phyloP scores from a whole-genome alignment of 129 eudicot genomes.

The Flaveria robusta region DNA sequence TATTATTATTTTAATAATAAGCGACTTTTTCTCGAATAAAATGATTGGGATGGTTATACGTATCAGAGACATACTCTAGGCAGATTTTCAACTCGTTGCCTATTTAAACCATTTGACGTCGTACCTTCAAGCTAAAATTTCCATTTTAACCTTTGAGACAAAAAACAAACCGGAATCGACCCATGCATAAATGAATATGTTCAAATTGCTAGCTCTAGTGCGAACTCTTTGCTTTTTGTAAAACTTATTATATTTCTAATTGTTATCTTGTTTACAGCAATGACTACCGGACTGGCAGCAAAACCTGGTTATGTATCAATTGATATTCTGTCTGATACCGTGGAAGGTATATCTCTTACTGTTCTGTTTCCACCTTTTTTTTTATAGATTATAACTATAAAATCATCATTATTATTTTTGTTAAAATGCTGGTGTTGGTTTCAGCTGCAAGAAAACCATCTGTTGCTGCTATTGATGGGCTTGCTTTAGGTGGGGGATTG shows the following conservation, averaged over 20 bases:
- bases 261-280: slow-evolving; percentile 28
- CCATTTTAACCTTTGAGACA: not conserved
- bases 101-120: not conserved
- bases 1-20: not conserved
- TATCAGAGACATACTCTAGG: not conserved
- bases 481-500: slow-evolving; percentile 96
- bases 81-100: not conserved
- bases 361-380: not conserved
- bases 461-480: slow-evolving; percentile 98
- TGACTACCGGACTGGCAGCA: slow-evolving; percentile 55
- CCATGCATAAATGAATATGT: not conserved
- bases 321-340: slow-evolving; percentile 76
- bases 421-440: slow-evolving; percentile 22
- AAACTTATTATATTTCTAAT: slow-evolving; percentile 12
- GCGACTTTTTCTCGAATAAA: not conserved
- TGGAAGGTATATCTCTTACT: slow-evolving; percentile 57
- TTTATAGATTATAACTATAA: not conserved
- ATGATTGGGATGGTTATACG: not conserved
- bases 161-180: not conserved
- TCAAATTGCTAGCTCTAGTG: not conserved
- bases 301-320: slow-evolving; percentile 83
- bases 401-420: not conserved
- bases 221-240: slow-evolving; percentile 2
- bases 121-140: not conserved
- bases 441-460: slow-evolving; percentile 89